Evolutionary conservation across 495 filamentous ascomycete genomes (phyloP).

Genomic region (Trichoderma asperelloides): DNA sequence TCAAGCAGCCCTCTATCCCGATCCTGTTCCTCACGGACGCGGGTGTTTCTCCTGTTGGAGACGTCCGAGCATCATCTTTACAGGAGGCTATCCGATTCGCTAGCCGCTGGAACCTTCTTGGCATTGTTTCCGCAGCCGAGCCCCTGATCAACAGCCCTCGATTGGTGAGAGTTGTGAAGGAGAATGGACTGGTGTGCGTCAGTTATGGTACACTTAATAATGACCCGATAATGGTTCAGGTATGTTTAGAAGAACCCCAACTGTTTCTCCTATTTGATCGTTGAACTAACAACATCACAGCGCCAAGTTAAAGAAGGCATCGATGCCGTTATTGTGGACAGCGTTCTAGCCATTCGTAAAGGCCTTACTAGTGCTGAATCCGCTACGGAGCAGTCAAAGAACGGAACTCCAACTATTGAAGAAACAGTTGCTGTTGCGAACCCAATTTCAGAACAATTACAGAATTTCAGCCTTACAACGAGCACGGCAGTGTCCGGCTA

Average conservation of each 20-base stretch:
- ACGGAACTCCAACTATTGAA: neutral
- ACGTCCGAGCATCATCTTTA: conserved; percentile 83
- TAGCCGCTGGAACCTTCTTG: conserved; percentile 85
- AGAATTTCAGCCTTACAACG: neutral
- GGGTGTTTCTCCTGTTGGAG: conserved; percentile 64
- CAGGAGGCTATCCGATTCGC: conserved; percentile 96
- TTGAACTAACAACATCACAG: conserved; percentile 33
- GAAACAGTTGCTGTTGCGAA: neutral
- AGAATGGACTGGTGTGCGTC: conserved; percentile 89
- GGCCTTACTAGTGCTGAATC: conserved; percentile 9
- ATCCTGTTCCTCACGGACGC: conserved; percentile 92
- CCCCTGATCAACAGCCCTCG: conserved; percentile 80
- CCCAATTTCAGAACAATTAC: neutral
- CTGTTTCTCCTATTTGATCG: neutral
- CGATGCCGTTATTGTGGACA: conserved; percentile 36
- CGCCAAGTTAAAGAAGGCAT: conserved; percentile 91
- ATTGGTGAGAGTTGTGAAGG: conserved; percentile 93
- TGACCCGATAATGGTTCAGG: conserved; percentile 71
- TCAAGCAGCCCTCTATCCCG: conserved; percentile 93
- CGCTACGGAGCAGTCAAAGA: neutral
- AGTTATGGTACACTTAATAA: conserved; percentile 89
- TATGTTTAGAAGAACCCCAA: conserved; percentile 32
- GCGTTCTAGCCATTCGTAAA: conserved; percentile 11
- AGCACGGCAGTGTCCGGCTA: neutral
- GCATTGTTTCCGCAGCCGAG: conserved; percentile 76